Conservation (phyloP, 2,329 filamentous ascomycete genomes). For the Apiospora arundinis region DNA sequence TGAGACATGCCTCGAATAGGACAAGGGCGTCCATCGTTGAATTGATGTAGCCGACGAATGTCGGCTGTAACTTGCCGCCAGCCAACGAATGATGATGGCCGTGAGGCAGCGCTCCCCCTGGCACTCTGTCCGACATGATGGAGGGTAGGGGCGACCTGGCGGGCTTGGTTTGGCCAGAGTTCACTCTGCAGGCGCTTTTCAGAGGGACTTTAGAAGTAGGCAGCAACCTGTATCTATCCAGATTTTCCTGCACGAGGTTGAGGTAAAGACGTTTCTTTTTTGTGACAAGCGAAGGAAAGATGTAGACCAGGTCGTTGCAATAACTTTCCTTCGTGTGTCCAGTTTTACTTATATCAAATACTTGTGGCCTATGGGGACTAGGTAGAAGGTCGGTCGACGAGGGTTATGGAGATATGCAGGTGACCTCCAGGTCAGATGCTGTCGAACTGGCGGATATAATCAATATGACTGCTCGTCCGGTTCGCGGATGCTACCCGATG, state of each 20-base stretch:
- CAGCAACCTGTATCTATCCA: slow-evolving; percentile 28
- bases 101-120: slow-evolving; percentile 2
- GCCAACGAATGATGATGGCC: slow-evolving; percentile 25
- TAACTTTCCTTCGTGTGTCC: neutral
- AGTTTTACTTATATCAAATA: slow-evolving; percentile 6
- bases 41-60: slow-evolving; percentile 71
- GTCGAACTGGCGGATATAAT: neutral
- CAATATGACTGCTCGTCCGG: too few relatives aligned
- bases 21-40: slow-evolving; percentile 78
- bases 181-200: slow-evolving; percentile 9
- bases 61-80: slow-evolving; percentile 60
- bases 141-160: neutral
- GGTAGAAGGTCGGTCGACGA: neutral
- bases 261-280: neutral
- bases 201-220: slow-evolving; percentile 22
- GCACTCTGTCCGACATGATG: slow-evolving; percentile 36
- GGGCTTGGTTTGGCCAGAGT: slow-evolving; percentile 10
- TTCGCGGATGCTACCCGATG: neutral
- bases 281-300: slow-evolving; percentile 21
- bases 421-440: neutral
- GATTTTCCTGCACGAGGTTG: slow-evolving; percentile 26
- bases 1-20: too few relatives aligned
- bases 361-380: neutral
- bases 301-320: slow-evolving; percentile 15
- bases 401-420: neutral